These are phyloP conservation scores for Erodium texanum DNA, from an alignment of 441 rosid genomes.

Conservation along the genomic window DNA sequence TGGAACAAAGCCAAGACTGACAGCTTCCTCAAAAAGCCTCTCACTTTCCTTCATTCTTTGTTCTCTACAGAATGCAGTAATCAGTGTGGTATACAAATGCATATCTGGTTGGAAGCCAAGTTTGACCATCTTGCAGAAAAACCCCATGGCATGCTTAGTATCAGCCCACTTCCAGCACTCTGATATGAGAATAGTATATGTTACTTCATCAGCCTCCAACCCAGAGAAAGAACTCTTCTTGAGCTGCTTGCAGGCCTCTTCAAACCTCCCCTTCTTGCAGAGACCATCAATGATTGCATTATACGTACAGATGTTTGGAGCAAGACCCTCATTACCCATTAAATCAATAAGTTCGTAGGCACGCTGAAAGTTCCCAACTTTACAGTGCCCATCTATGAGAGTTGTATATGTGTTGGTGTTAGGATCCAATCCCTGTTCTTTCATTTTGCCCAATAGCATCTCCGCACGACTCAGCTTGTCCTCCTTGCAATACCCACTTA, in stretches of 20 bases:
- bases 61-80: slow-evolving; percentile 64
- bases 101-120: slow-evolving; percentile 56
- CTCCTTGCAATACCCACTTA: slow-evolving; percentile 70
- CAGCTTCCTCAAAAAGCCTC: slow-evolving; percentile 43
- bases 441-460: slow-evolving; percentile 76
- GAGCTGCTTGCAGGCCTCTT: slow-evolving; percentile 57
- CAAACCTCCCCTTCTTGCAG: slow-evolving; percentile 54
- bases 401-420: slow-evolving; percentile 63
- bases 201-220: slow-evolving; percentile 57
- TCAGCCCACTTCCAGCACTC: slow-evolving; percentile 52
- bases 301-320: slow-evolving; percentile 55
- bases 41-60: slow-evolving; percentile 56
- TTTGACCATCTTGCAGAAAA: slow-evolving; percentile 57
- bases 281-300: slow-evolving; percentile 52
- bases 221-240: slow-evolving; percentile 40
- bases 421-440: slow-evolving; percentile 69
- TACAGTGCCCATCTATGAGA: slow-evolving; percentile 63
- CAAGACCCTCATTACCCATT: slow-evolving; percentile 52
- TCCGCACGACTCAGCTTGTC: slow-evolving; percentile 72
- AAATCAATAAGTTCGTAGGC: slow-evolving; percentile 61
- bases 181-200: slow-evolving; percentile 77
- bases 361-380: slow-evolving; percentile 57
- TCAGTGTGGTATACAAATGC: slow-evolving; percentile 47
- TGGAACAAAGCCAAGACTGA: slow-evolving; percentile 47
- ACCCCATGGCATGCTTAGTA: slow-evolving; percentile 41